Conservation (phyloP, 1,284 basidiomycete genomes). For the Phlebopus sp. region DNA sequence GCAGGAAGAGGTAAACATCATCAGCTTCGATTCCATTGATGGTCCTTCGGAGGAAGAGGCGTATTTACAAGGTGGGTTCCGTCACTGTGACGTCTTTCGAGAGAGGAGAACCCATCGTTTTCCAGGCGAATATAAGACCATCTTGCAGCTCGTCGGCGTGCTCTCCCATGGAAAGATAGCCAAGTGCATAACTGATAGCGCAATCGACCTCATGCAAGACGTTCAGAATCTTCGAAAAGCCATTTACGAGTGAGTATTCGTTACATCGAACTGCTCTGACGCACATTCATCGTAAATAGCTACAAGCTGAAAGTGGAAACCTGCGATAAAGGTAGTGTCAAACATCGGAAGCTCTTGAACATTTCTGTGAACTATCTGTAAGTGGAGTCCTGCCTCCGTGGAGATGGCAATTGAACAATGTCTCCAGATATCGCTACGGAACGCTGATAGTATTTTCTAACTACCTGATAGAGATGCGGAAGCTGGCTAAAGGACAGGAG, state of each 20-base stretch:
- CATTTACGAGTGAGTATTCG: conserved; percentile 76
- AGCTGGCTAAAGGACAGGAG: conserved; percentile 39
- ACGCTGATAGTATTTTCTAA: conserved; percentile 94
- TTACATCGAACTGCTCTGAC: conserved; percentile 1
- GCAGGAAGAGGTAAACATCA: conserved; percentile 41
- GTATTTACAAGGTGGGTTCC: conserved; percentile 71
- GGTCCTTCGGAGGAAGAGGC: conserved; percentile 83
- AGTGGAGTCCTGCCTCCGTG: conserved; percentile 24
- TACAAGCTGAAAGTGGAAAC: conserved; percentile 91
- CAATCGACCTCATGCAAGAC: conserved; percentile 89
- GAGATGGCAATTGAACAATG: conserved; percentile 3
- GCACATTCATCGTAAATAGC: conserved; percentile 38
- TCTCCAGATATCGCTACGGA: conserved; percentile 75
- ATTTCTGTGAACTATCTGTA: conserved; percentile 86
- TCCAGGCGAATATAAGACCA: conserved; percentile 94
- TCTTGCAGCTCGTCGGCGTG: conserved; percentile 90
- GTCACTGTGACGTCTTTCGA: not conserved
- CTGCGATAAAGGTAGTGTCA: conserved; percentile 73
- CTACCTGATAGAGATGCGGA: conserved; percentile 83
- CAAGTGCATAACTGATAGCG: conserved; percentile 88
- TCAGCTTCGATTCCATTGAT: conserved; percentile 65
- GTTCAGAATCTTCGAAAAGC: conserved; percentile 93
- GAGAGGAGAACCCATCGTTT: conserved; percentile 2
- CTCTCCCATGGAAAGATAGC: conserved; percentile 87
- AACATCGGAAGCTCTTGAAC: conserved; percentile 70